phyloP scores from a whole-genome alignment of 2,329 filamentous ascomycete genomes.

The Cytospora schulzeri region DNA sequence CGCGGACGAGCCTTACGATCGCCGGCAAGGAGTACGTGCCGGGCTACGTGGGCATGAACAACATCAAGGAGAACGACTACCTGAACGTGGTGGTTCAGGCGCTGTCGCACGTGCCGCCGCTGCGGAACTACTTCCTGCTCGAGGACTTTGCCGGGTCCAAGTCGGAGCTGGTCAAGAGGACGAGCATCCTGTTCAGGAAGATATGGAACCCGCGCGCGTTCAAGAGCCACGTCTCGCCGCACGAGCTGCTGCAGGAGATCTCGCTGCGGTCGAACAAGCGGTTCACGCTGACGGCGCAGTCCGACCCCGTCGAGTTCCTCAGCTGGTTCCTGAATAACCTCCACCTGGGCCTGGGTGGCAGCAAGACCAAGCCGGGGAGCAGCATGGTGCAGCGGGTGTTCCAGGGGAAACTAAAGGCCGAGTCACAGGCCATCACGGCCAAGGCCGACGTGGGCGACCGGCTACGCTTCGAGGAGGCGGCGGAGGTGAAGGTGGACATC shows the following conservation, averaged over 20 bases:
- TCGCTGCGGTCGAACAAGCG: conserved; percentile 87
- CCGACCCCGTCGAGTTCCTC: conserved; percentile 93
- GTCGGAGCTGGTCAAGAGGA: conserved; percentile 84
- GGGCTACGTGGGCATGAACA: conserved; percentile 98
- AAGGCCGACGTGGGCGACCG: conserved; percentile 86
- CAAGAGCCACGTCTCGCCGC: conserved; percentile 93
- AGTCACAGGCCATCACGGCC: conserved; percentile 91
- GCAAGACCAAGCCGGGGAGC: conserved; percentile 79
- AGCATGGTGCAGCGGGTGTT: conserved; percentile 92
- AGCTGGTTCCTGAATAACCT: conserved; percentile 98
- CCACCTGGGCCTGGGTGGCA: conserved; percentile 87
- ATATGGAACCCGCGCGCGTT: conserved; percentile 98
- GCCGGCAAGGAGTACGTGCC: conserved; percentile 84
- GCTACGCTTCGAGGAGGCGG: conserved; percentile 89
- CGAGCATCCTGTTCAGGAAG: conserved; percentile 88
- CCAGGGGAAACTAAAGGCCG: conserved; percentile 88
- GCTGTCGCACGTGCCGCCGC: conserved; percentile 82
- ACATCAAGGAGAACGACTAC: conserved; percentile 99
- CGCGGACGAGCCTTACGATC: conserved; percentile 72
- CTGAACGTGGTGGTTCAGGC: conserved; percentile 93
- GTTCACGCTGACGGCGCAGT: conserved; percentile 87
- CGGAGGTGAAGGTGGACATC: conserved; percentile 73
- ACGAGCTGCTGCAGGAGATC: conserved; percentile 95
- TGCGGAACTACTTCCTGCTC: conserved; percentile 90
- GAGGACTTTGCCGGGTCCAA: conserved; percentile 70